Percentiles rank a stretch among this genome's conserved stretches.
These are phyloP conservation scores for Monilinia fructigena DNA, from an alignment of 2,329 filamentous ascomycete genomes.

Conservation along the genomic window DNA sequence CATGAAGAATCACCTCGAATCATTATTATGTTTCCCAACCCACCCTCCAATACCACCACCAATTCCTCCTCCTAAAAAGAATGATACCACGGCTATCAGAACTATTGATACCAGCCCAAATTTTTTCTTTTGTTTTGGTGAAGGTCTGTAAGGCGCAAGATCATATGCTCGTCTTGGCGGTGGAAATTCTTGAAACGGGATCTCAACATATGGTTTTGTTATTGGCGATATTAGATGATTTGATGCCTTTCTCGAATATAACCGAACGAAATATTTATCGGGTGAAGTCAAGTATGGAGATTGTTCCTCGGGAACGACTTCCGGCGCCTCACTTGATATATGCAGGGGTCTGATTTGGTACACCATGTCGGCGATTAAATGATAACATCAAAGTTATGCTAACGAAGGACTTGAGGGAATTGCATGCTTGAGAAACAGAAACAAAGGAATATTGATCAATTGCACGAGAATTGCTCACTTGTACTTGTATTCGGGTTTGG, in stretches of 20 bases:
- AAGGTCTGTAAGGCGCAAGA: background rate
- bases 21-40: slow-evolving; percentile 3
- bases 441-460: slow-evolving; percentile 16
- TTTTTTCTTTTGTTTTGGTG: slow-evolving; percentile 15
- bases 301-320: slow-evolving; percentile 15
- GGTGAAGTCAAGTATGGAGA: slow-evolving; percentile 19
- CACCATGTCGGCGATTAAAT: slow-evolving; percentile 12
- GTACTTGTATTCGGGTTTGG: background rate
- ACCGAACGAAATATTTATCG: slow-evolving; percentile 25
- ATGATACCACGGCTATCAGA: slow-evolving; percentile 24
- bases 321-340: slow-evolving; percentile 23
- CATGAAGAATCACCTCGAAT: slow-evolving; percentile 7
- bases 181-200: slow-evolving; percentile 5
- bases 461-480: background rate
- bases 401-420: slow-evolving; percentile 17
- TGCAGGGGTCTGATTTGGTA: slow-evolving; percentile 9
- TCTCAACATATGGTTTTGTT: slow-evolving; percentile 9
- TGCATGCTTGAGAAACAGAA: slow-evolving; percentile 14
- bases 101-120: slow-evolving; percentile 23
- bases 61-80: slow-evolving; percentile 28
- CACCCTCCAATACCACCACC: slow-evolving; percentile 27
- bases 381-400: slow-evolving; percentile 5
- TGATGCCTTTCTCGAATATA: slow-evolving; percentile 16
- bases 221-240: background rate
- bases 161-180: slow-evolving; percentile 19